These are phyloP conservation scores for Phytopythium oedochilum DNA, from an alignment of 352 stramenopile species.

Conservation along the genomic window DNA sequence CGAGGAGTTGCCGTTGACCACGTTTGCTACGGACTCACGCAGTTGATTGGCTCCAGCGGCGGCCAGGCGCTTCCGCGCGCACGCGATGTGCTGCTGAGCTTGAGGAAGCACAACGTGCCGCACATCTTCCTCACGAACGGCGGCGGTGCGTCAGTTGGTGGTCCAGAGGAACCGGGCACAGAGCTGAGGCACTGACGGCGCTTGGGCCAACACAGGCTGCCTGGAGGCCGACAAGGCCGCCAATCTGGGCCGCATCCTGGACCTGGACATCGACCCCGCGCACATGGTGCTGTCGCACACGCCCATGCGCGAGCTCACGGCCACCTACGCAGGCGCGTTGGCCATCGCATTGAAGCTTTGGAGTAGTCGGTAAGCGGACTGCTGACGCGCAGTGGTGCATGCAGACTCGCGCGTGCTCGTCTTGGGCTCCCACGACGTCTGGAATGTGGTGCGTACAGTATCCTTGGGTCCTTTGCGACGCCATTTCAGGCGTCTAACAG, in stretches of 20 bases:
- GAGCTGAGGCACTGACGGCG: neutral
- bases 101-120: slow-evolving; percentile 58
- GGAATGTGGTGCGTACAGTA: slow-evolving; percentile 48
- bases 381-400: no score
- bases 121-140: slow-evolving; percentile 91
- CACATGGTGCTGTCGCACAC: slow-evolving; percentile 89
- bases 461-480: no score
- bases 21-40: no score
- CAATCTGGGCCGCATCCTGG: slow-evolving; percentile 57
- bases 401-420: slow-evolving; percentile 82
- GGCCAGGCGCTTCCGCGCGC: slow-evolving; percentile 68
- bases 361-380: no score
- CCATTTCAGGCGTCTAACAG: no score
- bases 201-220: slow-evolving; percentile 30
- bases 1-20: no score
- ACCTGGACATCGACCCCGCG: slow-evolving; percentile 53
- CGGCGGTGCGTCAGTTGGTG: slow-evolving; percentile 21
- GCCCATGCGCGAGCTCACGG: slow-evolving; percentile 78
- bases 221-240: slow-evolving; percentile 83
- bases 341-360: neutral
- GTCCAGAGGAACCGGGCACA: neutral
- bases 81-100: slow-evolving; percentile 54
- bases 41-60: slow-evolving; percentile 27
- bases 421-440: slow-evolving; percentile 81
- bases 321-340: slow-evolving; percentile 46